phyloP scores from a whole-genome alignment of 1,284 basidiomycete species.

The Sphagnurus paluster region DNA sequence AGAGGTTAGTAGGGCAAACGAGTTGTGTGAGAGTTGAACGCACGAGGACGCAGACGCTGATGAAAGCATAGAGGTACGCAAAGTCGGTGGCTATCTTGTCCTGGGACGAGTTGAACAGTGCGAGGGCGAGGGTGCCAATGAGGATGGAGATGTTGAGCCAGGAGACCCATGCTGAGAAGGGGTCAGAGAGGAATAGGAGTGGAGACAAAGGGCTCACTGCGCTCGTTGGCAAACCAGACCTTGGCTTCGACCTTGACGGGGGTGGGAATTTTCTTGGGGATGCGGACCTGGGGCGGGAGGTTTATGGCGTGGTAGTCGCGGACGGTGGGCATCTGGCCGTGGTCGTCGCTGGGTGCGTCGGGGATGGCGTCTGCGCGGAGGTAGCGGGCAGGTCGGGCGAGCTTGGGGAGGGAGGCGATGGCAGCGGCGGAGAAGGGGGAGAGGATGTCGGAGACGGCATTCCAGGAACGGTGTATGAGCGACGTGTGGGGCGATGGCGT shows the following conservation, averaged over 20 bases:
- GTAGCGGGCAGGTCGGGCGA: constrained; percentile 58
- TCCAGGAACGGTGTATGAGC: constrained; percentile 49
- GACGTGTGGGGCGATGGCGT: constrained; percentile 25
- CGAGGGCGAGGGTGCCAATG: constrained; percentile 84
- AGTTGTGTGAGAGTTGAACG: constrained; percentile 17
- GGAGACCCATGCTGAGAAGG: constrained; percentile 77
- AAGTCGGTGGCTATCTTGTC: constrained; percentile 78
- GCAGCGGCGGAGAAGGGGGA: constrained; percentile 73
- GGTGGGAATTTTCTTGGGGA: constrained; percentile 87
- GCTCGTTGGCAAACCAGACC: constrained; percentile 99
- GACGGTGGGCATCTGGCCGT: constrained; percentile 58
- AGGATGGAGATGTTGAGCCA: constrained; percentile 89
- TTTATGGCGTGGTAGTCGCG: constrained; percentile 74
- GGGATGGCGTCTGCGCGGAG: constrained; percentile 71
- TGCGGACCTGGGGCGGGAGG: constrained; percentile 57
- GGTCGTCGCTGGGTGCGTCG: constrained; percentile 48
- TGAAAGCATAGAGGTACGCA: constrained; percentile 82
- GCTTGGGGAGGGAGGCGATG: constrained; percentile 62
- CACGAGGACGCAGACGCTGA: constrained; percentile 71
- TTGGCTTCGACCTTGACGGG: constrained; percentile 95
- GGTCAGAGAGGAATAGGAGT: constrained; percentile 3
- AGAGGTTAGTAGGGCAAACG: background rate
- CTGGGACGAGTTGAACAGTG: constrained; percentile 84
- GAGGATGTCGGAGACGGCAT: constrained; percentile 56
- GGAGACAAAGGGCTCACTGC: constrained; percentile 56